A percentile compares a stretch with the other conserved stretches of the same genome.
phyloP scores from a whole-genome alignment of 177 flowering plant genomes.

The Telopea speciosissima region DNA sequence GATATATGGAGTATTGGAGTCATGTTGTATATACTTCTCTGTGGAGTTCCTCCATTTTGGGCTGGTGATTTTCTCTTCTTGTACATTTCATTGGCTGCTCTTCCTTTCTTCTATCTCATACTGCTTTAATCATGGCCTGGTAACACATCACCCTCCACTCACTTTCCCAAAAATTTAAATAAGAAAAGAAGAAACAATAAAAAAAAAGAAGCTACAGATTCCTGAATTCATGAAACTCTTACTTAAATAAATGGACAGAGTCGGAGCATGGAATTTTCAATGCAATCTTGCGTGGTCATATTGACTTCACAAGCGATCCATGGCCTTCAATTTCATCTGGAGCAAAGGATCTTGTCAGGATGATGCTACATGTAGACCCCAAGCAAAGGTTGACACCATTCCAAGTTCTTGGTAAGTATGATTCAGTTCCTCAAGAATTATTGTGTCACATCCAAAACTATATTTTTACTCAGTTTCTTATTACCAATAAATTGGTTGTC shows the following conservation, averaged over 20 bases:
- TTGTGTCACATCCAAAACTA: not conserved
- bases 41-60: conserved; percentile 97
- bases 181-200: not conserved
- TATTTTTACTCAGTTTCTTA: not conserved
- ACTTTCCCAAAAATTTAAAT: too few species aligned
- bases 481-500: not conserved
- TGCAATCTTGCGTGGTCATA: conserved; percentile 66
- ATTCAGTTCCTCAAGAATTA: not conserved
- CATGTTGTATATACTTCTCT: conserved; percentile 77
- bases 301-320: conserved; percentile 79
- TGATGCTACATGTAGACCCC: conserved; percentile 78
- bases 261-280: conserved; percentile 88
- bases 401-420: conserved; percentile 71
- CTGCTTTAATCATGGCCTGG: not conserved
- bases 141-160: not conserved
- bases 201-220: not conserved
- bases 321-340: conserved; percentile 79
- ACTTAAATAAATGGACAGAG: conserved; percentile 31
- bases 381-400: conserved; percentile 71
- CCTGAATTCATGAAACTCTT: not conserved
- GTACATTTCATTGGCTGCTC: not conserved
- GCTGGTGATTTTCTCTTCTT: conserved; percentile 43
- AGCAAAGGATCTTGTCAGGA: conserved; percentile 80
- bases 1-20: conserved; percentile 96
- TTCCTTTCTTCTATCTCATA: not conserved